Evolutionary conservation across 108 stramenopile genomes (phyloP).

Genomic region (Cyclostephanos invisitatus): DNA sequence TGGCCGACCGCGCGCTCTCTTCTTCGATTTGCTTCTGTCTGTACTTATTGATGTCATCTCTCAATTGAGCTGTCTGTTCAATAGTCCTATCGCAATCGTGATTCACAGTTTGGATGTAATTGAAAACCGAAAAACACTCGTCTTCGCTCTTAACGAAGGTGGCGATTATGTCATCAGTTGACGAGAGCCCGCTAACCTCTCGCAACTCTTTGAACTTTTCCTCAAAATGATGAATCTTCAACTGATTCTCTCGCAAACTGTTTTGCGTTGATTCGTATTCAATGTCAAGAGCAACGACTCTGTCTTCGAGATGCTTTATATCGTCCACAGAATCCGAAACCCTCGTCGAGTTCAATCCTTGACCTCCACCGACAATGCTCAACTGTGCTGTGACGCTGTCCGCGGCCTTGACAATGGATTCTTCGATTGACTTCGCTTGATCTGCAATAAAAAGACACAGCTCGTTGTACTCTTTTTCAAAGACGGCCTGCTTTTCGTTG

Average conservation of each 20-base stretch:
- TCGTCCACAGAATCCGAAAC: conserved; percentile 26
- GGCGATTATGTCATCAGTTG: conserved; percentile 41
- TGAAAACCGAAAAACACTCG: conserved; percentile 72
- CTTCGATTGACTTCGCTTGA: conserved; percentile 57
- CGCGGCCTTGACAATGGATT: conserved; percentile 64
- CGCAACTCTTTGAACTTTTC: conserved; percentile 43
- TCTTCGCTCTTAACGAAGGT: conserved; percentile 59
- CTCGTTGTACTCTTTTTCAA: conserved; percentile 42
- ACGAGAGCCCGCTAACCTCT: conserved; percentile 40
- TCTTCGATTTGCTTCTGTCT: conserved; percentile 52
- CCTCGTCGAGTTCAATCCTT: conserved; percentile 2
- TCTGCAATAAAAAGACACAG: conserved; percentile 27
- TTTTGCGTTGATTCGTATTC: conserved; percentile 31
- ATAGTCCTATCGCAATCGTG: conserved; percentile 63
- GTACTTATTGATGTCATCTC: conserved; percentile 56
- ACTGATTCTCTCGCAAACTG: conserved; percentile 25
- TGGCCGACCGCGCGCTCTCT: conserved; percentile 47
- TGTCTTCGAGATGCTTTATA: conserved; percentile 32
- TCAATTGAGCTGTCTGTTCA: conserved; percentile 43
- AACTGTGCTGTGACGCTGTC: conserved; percentile 31
- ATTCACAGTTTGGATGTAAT: conserved; percentile 74
- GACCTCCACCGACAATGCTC: conserved; percentile 17
- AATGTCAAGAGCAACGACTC: conserved; percentile 40
- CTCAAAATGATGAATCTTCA: conserved; percentile 33
- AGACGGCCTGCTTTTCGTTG: conserved; percentile 33